Evolutionary conservation across 1,139 yeast genomes (phyloP), one percentile per base, ranked within the genome.

Genomic region (Williopsis jadinii): DNA sequence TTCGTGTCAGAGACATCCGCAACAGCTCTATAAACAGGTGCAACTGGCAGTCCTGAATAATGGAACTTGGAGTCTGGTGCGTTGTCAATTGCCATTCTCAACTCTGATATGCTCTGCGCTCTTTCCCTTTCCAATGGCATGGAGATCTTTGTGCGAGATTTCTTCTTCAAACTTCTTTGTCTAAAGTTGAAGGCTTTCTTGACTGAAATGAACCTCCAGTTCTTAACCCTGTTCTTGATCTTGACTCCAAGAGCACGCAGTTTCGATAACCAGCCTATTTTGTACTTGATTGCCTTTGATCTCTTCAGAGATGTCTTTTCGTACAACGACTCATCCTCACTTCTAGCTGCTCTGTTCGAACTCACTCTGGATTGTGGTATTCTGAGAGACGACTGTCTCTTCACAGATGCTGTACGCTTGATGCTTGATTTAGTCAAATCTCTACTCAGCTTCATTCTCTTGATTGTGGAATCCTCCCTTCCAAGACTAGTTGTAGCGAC

Each of bases 231-330:
- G 2, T 30, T 37, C 11, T 40, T 37, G 26, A 50, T 32, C 11
- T 41, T 47, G 8, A 38, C 10, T 3, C 50, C 51, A 37, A 45
- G 26, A n/a, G 29, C 28, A 30, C 39, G 50, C 19, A 52, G 26
- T 14, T 42, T 45, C 11, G 55, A 36, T 31, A 55, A 41, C 58
- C 58, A 55, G 12, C 57, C 57, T 14, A 53, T 43, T 12, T 50
- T 48, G 35, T 50, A 49, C 36, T 47, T 53, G 33, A 55, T 42
- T 11, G 59, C 59, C 31, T 48, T 47, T 2, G 55, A 47, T 51
- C 59, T 52, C 39, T 51, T 53, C 38, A 55, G 15, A 1, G 50
- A 41, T 2, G 48, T 30, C n/a, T 33, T 42, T 26, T 41, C 41
- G 19, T 41, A 51, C 26, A 52, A 24, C 2, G 56, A 48, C 1